Evolutionary conservation across 2,329 filamentous ascomycete species (phyloP).

Genomic region (Bipolaris sorokiniana): DNA sequence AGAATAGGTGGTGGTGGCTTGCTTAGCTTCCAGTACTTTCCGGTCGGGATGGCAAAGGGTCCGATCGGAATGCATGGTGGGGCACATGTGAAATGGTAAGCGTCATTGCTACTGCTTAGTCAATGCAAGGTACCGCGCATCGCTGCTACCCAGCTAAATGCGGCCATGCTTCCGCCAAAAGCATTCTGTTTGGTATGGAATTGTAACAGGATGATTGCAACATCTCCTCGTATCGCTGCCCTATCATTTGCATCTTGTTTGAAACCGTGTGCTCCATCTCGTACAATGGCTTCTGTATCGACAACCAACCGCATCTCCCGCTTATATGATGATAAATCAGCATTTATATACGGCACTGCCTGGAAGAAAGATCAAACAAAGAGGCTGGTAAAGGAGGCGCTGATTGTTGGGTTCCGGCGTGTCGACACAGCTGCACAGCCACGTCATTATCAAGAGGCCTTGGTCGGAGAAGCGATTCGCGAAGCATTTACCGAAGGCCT

Average conservation of each 20-base stretch:
- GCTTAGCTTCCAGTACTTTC: constrained; percentile 20
- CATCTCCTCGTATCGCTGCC: neutral
- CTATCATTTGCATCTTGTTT: neutral
- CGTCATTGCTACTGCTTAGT: constrained; percentile 16
- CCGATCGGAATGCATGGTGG: constrained; percentile 23
- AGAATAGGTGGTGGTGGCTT: neutral
- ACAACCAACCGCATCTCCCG: constrained; percentile 18
- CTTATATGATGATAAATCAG: constrained; percentile 21
- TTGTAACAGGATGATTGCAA: neutral
- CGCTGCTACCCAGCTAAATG: neutral
- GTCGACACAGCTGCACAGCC: constrained; percentile 82
- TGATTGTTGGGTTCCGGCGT: constrained; percentile 72
- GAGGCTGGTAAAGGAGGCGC: constrained; percentile 70
- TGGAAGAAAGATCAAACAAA: constrained; percentile 78
- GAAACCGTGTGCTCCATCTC: constrained; percentile 5
- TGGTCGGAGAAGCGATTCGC: constrained; percentile 71
- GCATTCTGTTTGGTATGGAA: neutral
- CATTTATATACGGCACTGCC: constrained; percentile 78
- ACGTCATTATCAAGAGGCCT: constrained; percentile 75
- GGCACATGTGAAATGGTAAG: constrained; percentile 8
- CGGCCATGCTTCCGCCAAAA: neutral
- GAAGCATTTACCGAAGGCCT: constrained; percentile 65
- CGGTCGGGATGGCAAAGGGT: constrained; percentile 17
- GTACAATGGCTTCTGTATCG: constrained; percentile 29
- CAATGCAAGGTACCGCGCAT: constrained; percentile 1